A percentile compares a stretch with the other conserved stretches of the same genome.
phyloP scores from a whole-genome alignment of 306 rosid species.

The Citrullus amarus region DNA sequence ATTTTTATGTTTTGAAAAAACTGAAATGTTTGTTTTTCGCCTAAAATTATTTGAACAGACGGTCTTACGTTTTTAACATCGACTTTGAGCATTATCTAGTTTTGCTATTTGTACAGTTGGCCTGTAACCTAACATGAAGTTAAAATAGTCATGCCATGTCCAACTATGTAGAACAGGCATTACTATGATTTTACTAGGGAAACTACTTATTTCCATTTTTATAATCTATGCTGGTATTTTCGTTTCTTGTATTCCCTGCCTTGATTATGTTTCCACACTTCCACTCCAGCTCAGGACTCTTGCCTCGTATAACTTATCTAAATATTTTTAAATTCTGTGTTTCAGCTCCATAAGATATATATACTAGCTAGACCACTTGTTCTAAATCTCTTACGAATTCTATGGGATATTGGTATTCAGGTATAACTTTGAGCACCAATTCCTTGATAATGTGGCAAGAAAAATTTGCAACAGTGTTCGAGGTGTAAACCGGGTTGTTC shows the following conservation, averaged over 20 bases:
- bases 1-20: no score
- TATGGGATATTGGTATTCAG: slow-evolving; percentile 24
- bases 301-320: no score
- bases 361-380: not conserved
- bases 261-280: not conserved
- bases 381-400: not conserved
- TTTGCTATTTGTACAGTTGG: no score
- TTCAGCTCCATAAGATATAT: not conserved
- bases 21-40: no score
- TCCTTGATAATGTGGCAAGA: slow-evolving; percentile 61
- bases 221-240: not conserved
- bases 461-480: slow-evolving; percentile 86
- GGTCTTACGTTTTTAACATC: no score
- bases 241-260: not conserved
- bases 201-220: not conserved
- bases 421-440: slow-evolving; percentile 79
- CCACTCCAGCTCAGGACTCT: no score
- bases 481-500: slow-evolving; percentile 81
- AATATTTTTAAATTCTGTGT: no score
- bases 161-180: no score
- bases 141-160: no score
- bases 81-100: no score
- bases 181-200: not conserved
- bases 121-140: no score
- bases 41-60: no score